phyloP scores from a whole-genome alignment of 768 basidiomycete species.

The Mycena latifolia region DNA sequence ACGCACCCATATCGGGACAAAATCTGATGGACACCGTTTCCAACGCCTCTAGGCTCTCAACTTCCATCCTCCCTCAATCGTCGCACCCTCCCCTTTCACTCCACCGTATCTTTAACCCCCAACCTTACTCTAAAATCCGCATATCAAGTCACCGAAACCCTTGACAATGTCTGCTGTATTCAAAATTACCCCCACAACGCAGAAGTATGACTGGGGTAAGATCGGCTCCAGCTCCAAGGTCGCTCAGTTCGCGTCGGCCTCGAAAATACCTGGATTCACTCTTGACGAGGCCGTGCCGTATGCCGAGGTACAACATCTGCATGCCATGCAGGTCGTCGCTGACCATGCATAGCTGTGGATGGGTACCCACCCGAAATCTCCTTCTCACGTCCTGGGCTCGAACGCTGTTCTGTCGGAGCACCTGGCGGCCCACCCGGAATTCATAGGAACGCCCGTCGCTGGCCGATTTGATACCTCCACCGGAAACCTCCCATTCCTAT shows the following conservation, averaged over 20 bases:
- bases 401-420: conserved; percentile 65
- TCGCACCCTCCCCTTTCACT: no score
- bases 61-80: no score
- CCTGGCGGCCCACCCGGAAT: conserved; percentile 73
- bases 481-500: conserved; percentile 89
- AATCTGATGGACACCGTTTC: conserved; percentile 3
- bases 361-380: conserved; percentile 91
- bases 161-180: conserved; percentile 63
- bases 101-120: no score
- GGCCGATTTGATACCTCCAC: conserved; percentile 64
- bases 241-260: conserved; percentile 82
- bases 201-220: conserved; percentile 97
- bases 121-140: no score
- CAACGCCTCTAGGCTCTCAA: no score
- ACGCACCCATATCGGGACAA: conserved; percentile 17
- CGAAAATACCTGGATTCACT: conserved; percentile 71
- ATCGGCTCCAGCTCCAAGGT: conserved; percentile 84
- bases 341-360: conserved; percentile 86
- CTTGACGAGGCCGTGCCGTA: conserved; percentile 84
- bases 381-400: conserved; percentile 54
- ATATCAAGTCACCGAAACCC: no score
- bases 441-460: conserved; percentile 74
- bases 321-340: conserved; percentile 15
- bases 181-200: conserved; percentile 85
- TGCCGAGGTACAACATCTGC: conserved; percentile 77